phyloP scores from a whole-genome alignment of 2,329 filamentous ascomycete species.

The Penicillium sp. region DNA sequence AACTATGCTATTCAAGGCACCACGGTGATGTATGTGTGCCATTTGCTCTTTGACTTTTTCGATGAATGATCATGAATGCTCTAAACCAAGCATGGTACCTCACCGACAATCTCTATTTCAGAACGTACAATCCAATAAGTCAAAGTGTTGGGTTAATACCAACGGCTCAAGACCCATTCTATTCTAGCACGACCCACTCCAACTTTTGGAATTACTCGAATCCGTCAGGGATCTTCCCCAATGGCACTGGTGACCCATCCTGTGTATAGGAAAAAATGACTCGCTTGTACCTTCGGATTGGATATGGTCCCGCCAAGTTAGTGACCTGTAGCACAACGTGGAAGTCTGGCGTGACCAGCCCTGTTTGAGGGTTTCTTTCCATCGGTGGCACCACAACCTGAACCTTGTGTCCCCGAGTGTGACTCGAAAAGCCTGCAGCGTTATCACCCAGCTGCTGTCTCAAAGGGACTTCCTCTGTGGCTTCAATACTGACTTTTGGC shows the following conservation, averaged over 20 bases:
- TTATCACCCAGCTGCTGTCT: not conserved
- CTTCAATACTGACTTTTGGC: not conserved
- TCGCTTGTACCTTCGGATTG: not conserved
- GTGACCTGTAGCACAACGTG: slow-evolving; percentile 2
- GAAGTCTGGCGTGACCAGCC: slow-evolving; percentile 1
- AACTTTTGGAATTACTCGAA: not conserved
- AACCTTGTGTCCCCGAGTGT: not conserved
- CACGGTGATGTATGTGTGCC: too few relatives aligned
- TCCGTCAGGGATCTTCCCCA: not conserved
- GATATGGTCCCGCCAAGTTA: not conserved
- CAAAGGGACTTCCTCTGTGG: not conserved
- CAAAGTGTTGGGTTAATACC: too few relatives aligned
- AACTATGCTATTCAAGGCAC: too few relatives aligned
- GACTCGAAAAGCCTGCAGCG: not conserved
- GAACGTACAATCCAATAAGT: too few relatives aligned
- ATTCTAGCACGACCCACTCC: not conserved
- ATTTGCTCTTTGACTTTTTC: too few relatives aligned
- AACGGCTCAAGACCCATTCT: not conserved
- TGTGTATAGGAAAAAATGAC: not conserved
- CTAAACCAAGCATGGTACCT: too few relatives aligned
- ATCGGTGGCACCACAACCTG: not conserved
- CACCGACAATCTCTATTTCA: too few relatives aligned
- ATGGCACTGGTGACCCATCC: not conserved
- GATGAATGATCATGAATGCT: too few relatives aligned
- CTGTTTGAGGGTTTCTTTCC: slow-evolving; percentile 1